Evolutionary conservation across 2,329 filamentous ascomycete genomes (phyloP).

Genomic region (Colletotrichum higginsianum): DNA sequence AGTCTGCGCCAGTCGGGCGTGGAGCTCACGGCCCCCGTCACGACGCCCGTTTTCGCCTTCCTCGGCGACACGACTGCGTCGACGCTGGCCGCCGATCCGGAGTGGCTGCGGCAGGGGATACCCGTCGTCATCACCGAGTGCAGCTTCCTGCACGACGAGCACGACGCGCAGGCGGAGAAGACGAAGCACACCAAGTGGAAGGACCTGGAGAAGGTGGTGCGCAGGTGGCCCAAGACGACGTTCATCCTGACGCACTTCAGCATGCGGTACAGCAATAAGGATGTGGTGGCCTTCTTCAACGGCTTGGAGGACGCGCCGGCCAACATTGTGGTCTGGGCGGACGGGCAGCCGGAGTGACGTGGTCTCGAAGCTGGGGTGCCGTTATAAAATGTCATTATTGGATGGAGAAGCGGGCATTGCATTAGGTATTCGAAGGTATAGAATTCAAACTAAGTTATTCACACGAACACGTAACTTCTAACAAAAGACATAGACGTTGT

Average conservation of each 20-base stretch:
- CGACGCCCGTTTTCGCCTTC: slow-evolving; percentile 61
- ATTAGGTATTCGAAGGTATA: not conserved
- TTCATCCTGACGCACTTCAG: slow-evolving; percentile 66
- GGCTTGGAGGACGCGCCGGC: slow-evolving; percentile 54
- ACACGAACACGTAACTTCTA: not conserved
- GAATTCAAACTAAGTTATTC: too few species aligned
- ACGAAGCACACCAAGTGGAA: slow-evolving; percentile 65
- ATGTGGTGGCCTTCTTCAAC: slow-evolving; percentile 59
- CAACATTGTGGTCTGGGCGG: slow-evolving; percentile 65
- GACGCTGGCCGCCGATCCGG: slow-evolving; percentile 56
- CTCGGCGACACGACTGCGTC: slow-evolving; percentile 62
- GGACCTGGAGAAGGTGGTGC: slow-evolving; percentile 61
- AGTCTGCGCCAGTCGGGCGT: slow-evolving; percentile 55
- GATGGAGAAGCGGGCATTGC: not conserved
- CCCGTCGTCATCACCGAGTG: slow-evolving; percentile 66
- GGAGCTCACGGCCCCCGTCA: slow-evolving; percentile 57
- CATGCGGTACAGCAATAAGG: slow-evolving; percentile 57
- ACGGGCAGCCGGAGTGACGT: slow-evolving; percentile 47
- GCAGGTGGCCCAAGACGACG: slow-evolving; percentile 58
- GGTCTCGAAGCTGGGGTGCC: not conserved
- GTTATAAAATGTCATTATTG: not conserved
- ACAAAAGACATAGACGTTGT: not conserved
- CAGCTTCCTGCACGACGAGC: slow-evolving; percentile 61
- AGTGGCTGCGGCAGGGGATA: slow-evolving; percentile 57
- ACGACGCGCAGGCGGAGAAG: slow-evolving; percentile 59